Conservation (phyloP, 331 rosid genomes). For the Rosa hybrid region DNA sequence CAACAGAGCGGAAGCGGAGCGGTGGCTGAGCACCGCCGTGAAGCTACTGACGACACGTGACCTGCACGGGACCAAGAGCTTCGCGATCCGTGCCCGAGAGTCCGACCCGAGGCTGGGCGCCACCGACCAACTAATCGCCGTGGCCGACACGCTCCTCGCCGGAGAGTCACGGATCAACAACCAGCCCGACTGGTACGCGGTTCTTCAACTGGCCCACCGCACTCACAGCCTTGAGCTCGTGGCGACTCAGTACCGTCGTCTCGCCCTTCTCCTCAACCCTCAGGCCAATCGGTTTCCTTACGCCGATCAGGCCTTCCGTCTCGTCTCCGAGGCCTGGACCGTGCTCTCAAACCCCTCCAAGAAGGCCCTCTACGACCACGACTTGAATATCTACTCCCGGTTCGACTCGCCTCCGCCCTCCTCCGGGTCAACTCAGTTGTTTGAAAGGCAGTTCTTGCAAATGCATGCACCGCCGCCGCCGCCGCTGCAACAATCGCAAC, state of each 20-base stretch:
- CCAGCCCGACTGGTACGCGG: constrained; percentile 59
- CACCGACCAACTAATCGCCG: constrained; percentile 61
- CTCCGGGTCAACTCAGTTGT: constrained; percentile 21
- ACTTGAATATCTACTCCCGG: constrained; percentile 36
- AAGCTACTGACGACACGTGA: constrained; percentile 77
- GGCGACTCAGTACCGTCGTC: constrained; percentile 74
- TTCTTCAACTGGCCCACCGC: constrained; percentile 59
- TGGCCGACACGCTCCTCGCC: constrained; percentile 75
- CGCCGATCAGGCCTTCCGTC: constrained; percentile 66
- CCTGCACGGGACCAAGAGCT: constrained; percentile 67
- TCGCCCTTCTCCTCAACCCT: constrained; percentile 72
- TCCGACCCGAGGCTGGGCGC: constrained; percentile 74
- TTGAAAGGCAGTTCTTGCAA: constrained; percentile 27
- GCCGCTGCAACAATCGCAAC: neutral
- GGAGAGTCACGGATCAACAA: constrained; percentile 59
- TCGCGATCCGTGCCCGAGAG: constrained; percentile 87
- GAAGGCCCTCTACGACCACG: constrained; percentile 62
- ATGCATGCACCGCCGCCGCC: constrained; percentile 8
- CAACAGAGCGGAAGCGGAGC: constrained; percentile 70
- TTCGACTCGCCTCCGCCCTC: constrained; percentile 23
- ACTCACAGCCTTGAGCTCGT: constrained; percentile 67
- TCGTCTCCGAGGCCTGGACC: constrained; percentile 79
- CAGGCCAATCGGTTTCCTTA: constrained; percentile 55
- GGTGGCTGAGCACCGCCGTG: constrained; percentile 83
- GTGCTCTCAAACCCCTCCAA: constrained; percentile 61